phyloP scores from a whole-genome alignment of 192 early-diverging fungal genomes.

The Dissophora globulifera region DNA sequence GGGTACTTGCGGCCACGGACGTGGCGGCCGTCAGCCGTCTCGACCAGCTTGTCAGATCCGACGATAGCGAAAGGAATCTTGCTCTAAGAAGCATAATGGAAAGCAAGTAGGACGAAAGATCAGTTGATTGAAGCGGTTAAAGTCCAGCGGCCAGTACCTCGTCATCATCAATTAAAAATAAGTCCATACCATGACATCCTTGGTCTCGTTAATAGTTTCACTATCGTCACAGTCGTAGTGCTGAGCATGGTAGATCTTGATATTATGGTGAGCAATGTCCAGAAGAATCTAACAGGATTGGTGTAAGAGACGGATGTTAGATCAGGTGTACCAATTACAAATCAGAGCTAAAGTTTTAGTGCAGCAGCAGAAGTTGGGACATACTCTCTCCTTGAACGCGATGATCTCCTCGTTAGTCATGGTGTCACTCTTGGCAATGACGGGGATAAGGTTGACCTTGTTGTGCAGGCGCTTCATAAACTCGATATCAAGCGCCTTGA shows the following conservation, averaged over 20 bases:
- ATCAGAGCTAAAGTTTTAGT: too few relatives aligned
- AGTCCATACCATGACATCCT: conserved; percentile 78
- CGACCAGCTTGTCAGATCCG: conserved; percentile 88
- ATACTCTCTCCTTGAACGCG: conserved; percentile 82
- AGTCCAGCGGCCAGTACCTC: too few relatives aligned
- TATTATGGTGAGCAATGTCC: conserved; percentile 84
- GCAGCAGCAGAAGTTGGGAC: conserved; percentile 52
- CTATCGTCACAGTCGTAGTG: conserved; percentile 85
- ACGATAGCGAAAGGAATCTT: conserved; percentile 98
- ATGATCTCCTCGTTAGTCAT: conserved; percentile 84
- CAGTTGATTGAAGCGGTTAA: too few relatives aligned
- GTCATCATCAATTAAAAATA: too few relatives aligned
- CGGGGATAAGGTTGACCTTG: conserved; percentile 89
- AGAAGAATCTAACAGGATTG: conserved; percentile 76
- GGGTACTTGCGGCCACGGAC: conserved; percentile 93
- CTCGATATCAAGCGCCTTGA: conserved; percentile 92
- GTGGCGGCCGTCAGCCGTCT: conserved; percentile 80
- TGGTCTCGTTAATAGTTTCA: conserved; percentile 83
- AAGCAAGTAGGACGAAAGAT: neutral
- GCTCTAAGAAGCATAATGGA: conserved; percentile 60
- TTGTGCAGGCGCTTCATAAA: conserved; percentile 94
- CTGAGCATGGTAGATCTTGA: conserved; percentile 87
- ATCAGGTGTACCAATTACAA: too few relatives aligned
- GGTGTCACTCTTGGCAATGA: conserved; percentile 92
- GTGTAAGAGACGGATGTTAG: too few relatives aligned